These are phyloP conservation scores for Lignosus rhinocerotis DNA, from an alignment of 1,284 basidiomycete genomes.

Conservation along the genomic window DNA sequence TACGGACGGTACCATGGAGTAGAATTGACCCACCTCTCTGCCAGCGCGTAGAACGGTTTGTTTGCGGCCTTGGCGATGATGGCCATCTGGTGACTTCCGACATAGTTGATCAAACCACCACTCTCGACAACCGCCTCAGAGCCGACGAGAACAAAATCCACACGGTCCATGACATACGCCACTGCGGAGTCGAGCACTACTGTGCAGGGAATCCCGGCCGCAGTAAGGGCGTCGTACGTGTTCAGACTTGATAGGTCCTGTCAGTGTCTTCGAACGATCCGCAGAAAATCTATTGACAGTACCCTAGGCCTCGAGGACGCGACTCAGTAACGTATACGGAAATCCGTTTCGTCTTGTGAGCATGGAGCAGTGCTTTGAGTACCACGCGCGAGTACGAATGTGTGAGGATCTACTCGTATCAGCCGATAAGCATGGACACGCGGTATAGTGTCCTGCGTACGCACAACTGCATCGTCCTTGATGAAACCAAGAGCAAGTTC, in stretches of 20 bases:
- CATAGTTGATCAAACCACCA: constrained; percentile 86
- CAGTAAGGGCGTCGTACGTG: constrained; percentile 83
- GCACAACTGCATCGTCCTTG: constrained; percentile 88
- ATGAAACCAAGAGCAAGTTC: constrained; percentile 90
- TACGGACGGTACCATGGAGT: constrained; percentile 21
- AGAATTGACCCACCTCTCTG: constrained; percentile 71
- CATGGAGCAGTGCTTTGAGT: constrained; percentile 87
- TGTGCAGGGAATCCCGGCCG: constrained; percentile 90
- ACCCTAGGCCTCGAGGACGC: constrained; percentile 83
- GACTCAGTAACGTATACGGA: constrained; percentile 98
- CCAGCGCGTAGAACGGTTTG: constrained; percentile 96
- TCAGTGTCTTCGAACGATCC: constrained; percentile 9
- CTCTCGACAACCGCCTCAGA: constrained; percentile 97
- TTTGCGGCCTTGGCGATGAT: constrained; percentile 93
- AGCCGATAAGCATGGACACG: constrained; percentile 16
- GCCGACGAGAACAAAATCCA: constrained; percentile 92
- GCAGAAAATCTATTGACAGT: constrained; percentile 29
- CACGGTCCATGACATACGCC: constrained; percentile 93
- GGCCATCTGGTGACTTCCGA: constrained; percentile 95
- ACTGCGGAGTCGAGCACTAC: constrained; percentile 96
- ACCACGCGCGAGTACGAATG: constrained; percentile 97
- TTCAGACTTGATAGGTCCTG: constrained; percentile 61
- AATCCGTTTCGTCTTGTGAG: constrained; percentile 90
- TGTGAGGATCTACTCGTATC: constrained; percentile 75
- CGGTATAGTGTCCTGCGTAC: constrained; percentile 8